phyloP scores from a whole-genome alignment of 2,329 filamentous ascomycete species.

The Fusarium sp. region DNA sequence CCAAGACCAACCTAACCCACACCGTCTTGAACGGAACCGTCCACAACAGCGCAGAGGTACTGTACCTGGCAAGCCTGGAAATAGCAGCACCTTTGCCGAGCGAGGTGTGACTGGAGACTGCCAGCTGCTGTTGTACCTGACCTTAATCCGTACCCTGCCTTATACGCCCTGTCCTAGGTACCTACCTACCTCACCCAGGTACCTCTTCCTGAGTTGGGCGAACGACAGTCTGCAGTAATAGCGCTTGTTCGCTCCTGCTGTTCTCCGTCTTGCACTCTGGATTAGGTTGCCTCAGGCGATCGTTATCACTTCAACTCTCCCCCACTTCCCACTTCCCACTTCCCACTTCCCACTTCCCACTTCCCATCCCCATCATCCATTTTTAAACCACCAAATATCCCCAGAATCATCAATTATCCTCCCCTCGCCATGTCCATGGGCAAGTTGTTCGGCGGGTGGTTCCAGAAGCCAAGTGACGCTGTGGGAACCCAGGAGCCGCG shows the following conservation, averaged over 20 bases:
- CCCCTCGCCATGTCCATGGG: slow-evolving; percentile 4
- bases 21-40: slow-evolving; percentile 36
- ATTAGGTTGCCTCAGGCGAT: neutral
- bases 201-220: slow-evolving; percentile 8
- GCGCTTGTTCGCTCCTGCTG: slow-evolving; percentile 3
- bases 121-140: slow-evolving; percentile 18
- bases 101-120: slow-evolving; percentile 13
- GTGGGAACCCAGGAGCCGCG: slow-evolving; percentile 38
- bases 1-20: slow-evolving; percentile 31
- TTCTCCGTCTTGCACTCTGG: neutral
- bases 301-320: neutral
- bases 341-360: no score
- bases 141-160: slow-evolving; percentile 6
- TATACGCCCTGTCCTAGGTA: slow-evolving; percentile 19
- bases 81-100: slow-evolving; percentile 26
- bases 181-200: slow-evolving; percentile 7
- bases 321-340: neutral
- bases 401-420: slow-evolving; percentile 9
- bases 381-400: neutral
- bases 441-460: slow-evolving; percentile 23
- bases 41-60: slow-evolving; percentile 20
- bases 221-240: slow-evolving; percentile 7
- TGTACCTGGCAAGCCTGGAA: slow-evolving; percentile 7
- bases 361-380: slow-evolving; percentile 1
- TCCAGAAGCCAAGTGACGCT: slow-evolving; percentile 43